phyloP scores from a whole-genome alignment of 2,329 filamentous ascomycete species.

The Colletotrichum musicola region DNA sequence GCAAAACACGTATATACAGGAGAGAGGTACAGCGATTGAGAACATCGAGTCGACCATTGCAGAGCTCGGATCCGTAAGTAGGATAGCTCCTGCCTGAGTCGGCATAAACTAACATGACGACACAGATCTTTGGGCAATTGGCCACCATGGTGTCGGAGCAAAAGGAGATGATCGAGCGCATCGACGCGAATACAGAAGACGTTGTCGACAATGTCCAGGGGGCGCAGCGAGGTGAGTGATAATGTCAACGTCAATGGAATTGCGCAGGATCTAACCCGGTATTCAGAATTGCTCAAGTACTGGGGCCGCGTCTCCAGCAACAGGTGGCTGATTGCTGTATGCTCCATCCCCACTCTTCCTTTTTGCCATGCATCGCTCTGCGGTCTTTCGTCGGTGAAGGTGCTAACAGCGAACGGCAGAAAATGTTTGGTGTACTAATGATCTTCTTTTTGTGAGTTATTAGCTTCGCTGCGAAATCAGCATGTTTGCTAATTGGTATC shows the following conservation, averaged over 20 bases:
- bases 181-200: slow-evolving; percentile 97
- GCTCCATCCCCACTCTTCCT: background rate
- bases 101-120: slow-evolving; percentile 5
- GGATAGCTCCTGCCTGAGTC: slow-evolving; percentile 46
- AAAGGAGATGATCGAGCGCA: slow-evolving; percentile 96
- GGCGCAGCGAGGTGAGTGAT: slow-evolving; percentile 74
- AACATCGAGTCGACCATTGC: slow-evolving; percentile 95
- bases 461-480: slow-evolving; percentile 36
- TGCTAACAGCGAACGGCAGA: slow-evolving; percentile 26
- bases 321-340: slow-evolving; percentile 84
- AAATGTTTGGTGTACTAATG: slow-evolving; percentile 92
- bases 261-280: background rate
- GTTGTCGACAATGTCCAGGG: slow-evolving; percentile 99
- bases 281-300: slow-evolving; percentile 88
- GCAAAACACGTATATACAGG: slow-evolving; percentile 89
- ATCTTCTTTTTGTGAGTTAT: slow-evolving; percentile 80
- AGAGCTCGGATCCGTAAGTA: slow-evolving; percentile 75
- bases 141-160: slow-evolving; percentile 98
- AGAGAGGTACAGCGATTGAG: slow-evolving; percentile 95
- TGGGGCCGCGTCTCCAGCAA: slow-evolving; percentile 96
- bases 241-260: background rate
- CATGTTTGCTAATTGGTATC: slow-evolving; percentile 21
- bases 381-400: background rate
- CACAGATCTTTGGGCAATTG: slow-evolving; percentile 86
- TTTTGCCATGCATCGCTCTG: background rate